Evolutionary conservation across 768 basidiomycete species (phyloP), one percentile per base, ranked within the genome.

Genomic region (Tulasnella sp.): DNA sequence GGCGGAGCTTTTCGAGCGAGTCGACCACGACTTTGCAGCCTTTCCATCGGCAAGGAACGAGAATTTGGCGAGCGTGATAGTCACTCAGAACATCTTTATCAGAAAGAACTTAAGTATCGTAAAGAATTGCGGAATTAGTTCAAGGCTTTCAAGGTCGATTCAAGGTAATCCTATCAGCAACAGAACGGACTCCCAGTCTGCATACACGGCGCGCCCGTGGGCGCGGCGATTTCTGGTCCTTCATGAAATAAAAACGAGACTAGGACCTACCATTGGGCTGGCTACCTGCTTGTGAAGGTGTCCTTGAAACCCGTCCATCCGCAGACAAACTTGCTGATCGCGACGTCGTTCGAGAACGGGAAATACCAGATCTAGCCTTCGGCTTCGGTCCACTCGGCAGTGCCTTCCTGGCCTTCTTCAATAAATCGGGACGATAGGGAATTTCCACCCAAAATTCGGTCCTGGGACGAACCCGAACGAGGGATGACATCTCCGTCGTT

Each of bases 401-500:
- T 48, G 19, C 34, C 38, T 36, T 44, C 34, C 31, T 75, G 10
- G 75, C 75, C 44, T 44, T 56, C 24, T 44, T 75, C 19, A 75
- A 31, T n/a, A 75, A 27, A 48, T 75, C 75, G 21, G 39, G 40
- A 18, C 75, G 75, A 21, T 48, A 48, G n/a, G 75, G 75, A 48
- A 75, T 48, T 56, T 75, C 75, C 75, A 75, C 75, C 40, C 44
- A 48, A 34, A 75, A 56, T 24, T 48, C 44, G n/a, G 19, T 44
- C 34, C 7, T 48, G 19, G 44, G 75, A 42, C 34, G 44, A 34
- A 56, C 44, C n/a, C 34, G 52, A 38, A 34, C 34, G 3, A 27
- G 40, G 16, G 44, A 46, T 52, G 16, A 34, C 27, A 27, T 10
- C 0, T 19, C 7, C 44, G 40, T 42, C n/a, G 38, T 21, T 74